Conservation (phyloP, 306 rosid species). For the Abrus precatorius region DNA sequence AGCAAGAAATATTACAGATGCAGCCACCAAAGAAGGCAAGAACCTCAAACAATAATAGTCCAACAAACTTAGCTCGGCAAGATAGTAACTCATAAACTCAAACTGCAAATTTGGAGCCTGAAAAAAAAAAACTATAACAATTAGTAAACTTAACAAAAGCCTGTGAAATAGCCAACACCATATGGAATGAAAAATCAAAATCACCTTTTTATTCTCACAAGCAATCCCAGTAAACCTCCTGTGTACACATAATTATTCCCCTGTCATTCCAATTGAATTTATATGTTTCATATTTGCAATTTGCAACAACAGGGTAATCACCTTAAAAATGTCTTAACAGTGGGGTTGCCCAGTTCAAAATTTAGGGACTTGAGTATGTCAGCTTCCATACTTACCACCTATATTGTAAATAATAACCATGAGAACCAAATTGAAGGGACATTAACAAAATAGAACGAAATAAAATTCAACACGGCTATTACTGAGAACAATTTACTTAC, state of each 20-base stretch:
- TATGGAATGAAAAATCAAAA: constrained; percentile 7
- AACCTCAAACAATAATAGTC: constrained; percentile 70
- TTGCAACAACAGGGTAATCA: not conserved
- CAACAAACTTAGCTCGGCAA: constrained; percentile 86
- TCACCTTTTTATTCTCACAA: constrained; percentile 56
- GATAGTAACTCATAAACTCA: constrained; percentile 72
- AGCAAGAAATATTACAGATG: constrained; percentile 72
- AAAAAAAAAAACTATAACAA: not conserved
- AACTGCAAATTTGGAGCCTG: constrained; percentile 65
- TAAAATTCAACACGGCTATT: not conserved
- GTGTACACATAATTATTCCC: constrained; percentile 40
- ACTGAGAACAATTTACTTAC: constrained; percentile 37
- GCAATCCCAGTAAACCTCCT: constrained; percentile 66
- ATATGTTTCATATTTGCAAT: not conserved
- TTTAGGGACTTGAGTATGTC: constrained; percentile 66
- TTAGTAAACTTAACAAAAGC: constrained; percentile 4
- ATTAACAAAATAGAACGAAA: not conserved
- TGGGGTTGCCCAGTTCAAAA: constrained; percentile 81
- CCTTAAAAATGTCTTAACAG: constrained; percentile 79
- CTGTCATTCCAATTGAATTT: not conserved
- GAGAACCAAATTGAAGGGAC: not conserved
- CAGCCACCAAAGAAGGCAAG: constrained; percentile 85
- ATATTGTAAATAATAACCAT: constrained; percentile 15
- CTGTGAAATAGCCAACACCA: not conserved
- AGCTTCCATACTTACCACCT: constrained; percentile 84